These are phyloP conservation scores for Panellus pusillus DNA, from an alignment of 768 basidiomycete genomes.

Conservation along the genomic window DNA sequence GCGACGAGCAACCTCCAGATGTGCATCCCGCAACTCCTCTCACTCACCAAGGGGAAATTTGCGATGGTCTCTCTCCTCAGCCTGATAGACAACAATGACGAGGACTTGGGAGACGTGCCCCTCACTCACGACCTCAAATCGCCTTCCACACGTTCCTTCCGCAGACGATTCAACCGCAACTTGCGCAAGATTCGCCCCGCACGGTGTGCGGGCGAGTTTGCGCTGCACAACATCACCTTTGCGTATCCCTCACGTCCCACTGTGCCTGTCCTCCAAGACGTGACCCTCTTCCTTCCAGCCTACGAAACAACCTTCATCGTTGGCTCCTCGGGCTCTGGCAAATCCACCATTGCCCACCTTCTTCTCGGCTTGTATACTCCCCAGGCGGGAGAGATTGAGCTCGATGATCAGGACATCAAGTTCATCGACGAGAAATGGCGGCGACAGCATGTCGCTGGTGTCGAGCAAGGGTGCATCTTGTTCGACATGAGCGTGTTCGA, in stretches of 20 bases:
- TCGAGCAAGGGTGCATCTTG: constrained; percentile 68
- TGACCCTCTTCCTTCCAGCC: constrained; percentile 69
- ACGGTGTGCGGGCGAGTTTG: constrained; percentile 62
- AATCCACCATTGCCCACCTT: constrained; percentile 74
- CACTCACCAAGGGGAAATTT: constrained; percentile 66
- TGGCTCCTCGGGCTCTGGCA: constrained; percentile 76
- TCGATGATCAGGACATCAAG: constrained; percentile 68
- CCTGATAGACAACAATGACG: constrained; percentile 41
- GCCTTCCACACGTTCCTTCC: constrained; percentile 18
- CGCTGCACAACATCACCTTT: constrained; percentile 60
- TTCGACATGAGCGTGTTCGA: constrained; percentile 74
- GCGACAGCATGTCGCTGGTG: constrained; percentile 58
- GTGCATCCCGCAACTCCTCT: constrained; percentile 63
- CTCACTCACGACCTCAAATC: constrained; percentile 11
- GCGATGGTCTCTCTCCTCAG: constrained; percentile 60
- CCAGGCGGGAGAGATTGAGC: constrained; percentile 52
- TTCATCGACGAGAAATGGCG: constrained; percentile 64
- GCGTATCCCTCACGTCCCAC: constrained; percentile 73
- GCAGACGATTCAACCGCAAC: constrained; percentile 17
- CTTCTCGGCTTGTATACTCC: constrained; percentile 66
- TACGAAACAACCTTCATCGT: constrained; percentile 79
- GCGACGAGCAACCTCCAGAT: constrained; percentile 70
- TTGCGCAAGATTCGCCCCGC: constrained; percentile 56
- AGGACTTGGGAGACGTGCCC: constrained; percentile 16
- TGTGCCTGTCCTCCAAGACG: constrained; percentile 54